Conservation (phyloP, 2,329 filamentous ascomycete species). For the Pestalotiopsis sp. region DNA sequence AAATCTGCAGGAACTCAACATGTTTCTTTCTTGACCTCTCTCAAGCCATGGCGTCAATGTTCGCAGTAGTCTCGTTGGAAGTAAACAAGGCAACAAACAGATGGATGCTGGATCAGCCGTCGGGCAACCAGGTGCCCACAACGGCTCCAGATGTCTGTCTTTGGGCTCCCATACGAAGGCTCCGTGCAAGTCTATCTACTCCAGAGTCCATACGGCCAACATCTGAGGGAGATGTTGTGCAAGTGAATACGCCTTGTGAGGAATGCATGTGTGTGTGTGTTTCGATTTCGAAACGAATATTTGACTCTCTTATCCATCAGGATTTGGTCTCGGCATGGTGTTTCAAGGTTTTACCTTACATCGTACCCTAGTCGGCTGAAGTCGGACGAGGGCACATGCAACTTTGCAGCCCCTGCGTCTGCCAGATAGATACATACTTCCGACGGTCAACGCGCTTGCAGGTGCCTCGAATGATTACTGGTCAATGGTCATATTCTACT, state of each 20-base stretch:
- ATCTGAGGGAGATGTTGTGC: too few species aligned
- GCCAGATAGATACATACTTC: neutral
- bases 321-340: too few species aligned
- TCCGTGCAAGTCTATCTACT: too few species aligned
- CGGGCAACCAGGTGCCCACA: neutral
- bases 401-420: neutral
- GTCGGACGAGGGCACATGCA: neutral
- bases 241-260: too few species aligned
- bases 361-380: neutral
- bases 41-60: neutral
- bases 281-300: too few species aligned
- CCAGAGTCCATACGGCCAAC: too few species aligned
- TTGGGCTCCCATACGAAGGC: neutral
- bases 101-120: neutral
- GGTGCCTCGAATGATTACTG: neutral
- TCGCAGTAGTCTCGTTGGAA: neutral
- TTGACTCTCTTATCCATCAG: too few species aligned
- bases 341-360: neutral
- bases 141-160: neutral
- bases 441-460: neutral
- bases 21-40: neutral
- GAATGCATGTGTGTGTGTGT: too few species aligned
- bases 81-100: neutral
- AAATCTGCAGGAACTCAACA: neutral
- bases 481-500: too few species aligned